These are phyloP conservation scores for Eimeria praecox DNA, from an alignment of 169 alveolate genomes.

Conservation along the genomic window DNA sequence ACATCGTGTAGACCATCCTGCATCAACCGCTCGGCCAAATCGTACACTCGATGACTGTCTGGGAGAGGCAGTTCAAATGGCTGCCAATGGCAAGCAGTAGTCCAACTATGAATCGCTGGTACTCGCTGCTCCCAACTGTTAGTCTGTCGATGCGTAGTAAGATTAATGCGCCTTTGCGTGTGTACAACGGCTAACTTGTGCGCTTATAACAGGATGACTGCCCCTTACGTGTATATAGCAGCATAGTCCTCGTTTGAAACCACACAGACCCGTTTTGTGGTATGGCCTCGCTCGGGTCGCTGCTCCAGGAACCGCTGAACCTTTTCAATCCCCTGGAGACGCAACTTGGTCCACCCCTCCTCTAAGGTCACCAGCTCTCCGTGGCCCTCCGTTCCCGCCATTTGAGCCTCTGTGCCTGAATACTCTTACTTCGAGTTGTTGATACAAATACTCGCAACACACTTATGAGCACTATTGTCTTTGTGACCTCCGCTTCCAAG, in stretches of 20 bases:
- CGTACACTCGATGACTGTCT: neutral
- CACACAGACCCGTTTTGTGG: constrained; percentile 62
- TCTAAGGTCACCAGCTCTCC: constrained; percentile 75
- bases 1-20: constrained; percentile 88
- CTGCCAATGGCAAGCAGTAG: neutral
- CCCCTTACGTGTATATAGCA: constrained; percentile 72
- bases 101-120: neutral
- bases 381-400: constrained; percentile 54
- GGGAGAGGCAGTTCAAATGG: neutral
- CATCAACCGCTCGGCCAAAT: neutral
- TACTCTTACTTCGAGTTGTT: neutral
- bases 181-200: neutral
- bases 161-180: neutral
- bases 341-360: constrained; percentile 73
- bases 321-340: constrained; percentile 79
- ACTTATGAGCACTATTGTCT: neutral
- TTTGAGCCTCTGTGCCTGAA: neutral
- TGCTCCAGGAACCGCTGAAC: constrained; percentile 75
- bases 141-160: neutral
- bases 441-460: neutral
- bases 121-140: neutral
- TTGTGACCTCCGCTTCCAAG: neutral
- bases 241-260: constrained; percentile 71
- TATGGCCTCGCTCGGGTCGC: constrained; percentile 66
- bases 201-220: neutral